Conservation (phyloP, 2,329 filamentous ascomycete genomes). For the Sclerotinia nivalis region DNA sequence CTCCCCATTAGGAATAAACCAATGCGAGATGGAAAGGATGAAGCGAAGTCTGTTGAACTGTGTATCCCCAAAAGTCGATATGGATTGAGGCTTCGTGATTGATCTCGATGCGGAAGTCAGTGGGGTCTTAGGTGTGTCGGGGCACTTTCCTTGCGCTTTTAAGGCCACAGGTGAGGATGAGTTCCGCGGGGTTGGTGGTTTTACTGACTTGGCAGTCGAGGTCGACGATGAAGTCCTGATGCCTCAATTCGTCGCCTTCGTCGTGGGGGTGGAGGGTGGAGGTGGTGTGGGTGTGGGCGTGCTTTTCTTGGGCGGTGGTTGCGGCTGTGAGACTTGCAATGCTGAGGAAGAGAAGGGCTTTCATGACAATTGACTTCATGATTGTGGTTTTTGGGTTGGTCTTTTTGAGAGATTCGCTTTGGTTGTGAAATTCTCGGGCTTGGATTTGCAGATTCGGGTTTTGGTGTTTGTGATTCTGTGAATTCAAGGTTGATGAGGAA, state of each 20-base stretch:
- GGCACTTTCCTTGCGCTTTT: background rate
- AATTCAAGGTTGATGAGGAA: background rate
- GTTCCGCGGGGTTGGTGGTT: no score
- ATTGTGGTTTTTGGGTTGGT: background rate
- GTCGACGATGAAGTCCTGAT: background rate
- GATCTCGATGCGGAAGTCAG: background rate
- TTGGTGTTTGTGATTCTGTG: background rate
- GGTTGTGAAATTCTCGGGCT: background rate
- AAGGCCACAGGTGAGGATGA: background rate
- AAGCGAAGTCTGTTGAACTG: background rate
- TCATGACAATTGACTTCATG: background rate
- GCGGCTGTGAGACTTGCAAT: background rate
- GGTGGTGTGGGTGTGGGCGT: background rate
- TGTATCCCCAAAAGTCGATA: background rate
- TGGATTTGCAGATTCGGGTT: background rate
- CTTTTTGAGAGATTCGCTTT: background rate
- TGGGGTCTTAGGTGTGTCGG: no score
- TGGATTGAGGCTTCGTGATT: background rate
- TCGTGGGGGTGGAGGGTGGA: background rate
- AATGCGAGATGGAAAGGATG: background rate
- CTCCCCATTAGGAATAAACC: background rate
- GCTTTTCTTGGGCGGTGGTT: background rate
- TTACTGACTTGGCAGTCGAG: background rate
- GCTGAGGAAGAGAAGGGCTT: background rate
- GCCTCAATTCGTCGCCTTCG: background rate